Evolutionary conservation across 768 basidiomycete genomes (phyloP).

Genomic region (Ephemerocybe angulata): DNA sequence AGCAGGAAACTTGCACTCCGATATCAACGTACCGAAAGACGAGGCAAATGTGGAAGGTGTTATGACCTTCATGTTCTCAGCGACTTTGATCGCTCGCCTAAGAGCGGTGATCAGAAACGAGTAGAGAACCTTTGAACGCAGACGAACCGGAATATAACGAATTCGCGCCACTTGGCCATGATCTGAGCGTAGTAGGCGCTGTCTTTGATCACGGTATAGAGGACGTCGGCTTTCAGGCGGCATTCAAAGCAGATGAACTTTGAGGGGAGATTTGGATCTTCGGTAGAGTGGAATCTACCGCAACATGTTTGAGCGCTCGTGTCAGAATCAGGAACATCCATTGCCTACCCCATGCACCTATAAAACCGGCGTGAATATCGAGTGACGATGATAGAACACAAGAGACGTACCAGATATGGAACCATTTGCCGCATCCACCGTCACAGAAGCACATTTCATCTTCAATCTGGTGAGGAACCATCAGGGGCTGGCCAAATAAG

Average conservation of each 20-base stretch:
- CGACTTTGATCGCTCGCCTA: slow-evolving; percentile 69
- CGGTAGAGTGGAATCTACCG: slow-evolving; percentile 56
- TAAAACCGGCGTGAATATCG: background rate
- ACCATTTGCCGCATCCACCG: slow-evolving; percentile 70
- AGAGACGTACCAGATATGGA: slow-evolving; percentile 62
- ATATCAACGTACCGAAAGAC: slow-evolving; percentile 47
- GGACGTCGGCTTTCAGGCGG: slow-evolving; percentile 56
- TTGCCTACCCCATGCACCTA: slow-evolving; percentile 61
- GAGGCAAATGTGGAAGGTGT: slow-evolving; percentile 53
- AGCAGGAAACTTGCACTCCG: background rate
- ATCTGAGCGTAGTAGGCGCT: slow-evolving; percentile 57
- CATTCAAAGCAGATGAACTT: slow-evolving; percentile 76
- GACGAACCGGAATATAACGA: slow-evolving; percentile 67
- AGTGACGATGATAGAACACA: background rate
- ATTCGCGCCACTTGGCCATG: slow-evolving; percentile 60
- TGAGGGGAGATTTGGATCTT: slow-evolving; percentile 55
- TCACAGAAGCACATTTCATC: slow-evolving; percentile 64
- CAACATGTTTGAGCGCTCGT: slow-evolving; percentile 1
- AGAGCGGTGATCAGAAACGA: background rate
- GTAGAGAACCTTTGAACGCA: background rate
- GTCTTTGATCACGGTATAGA: slow-evolving; percentile 57
- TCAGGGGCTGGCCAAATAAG: background rate
- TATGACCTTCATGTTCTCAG: slow-evolving; percentile 45
- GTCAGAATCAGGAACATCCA: background rate
- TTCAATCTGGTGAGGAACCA: slow-evolving; percentile 42